Conservation (phyloP, 192 early-diverging fungal species). For the Mortierella hygrophila region DNA sequence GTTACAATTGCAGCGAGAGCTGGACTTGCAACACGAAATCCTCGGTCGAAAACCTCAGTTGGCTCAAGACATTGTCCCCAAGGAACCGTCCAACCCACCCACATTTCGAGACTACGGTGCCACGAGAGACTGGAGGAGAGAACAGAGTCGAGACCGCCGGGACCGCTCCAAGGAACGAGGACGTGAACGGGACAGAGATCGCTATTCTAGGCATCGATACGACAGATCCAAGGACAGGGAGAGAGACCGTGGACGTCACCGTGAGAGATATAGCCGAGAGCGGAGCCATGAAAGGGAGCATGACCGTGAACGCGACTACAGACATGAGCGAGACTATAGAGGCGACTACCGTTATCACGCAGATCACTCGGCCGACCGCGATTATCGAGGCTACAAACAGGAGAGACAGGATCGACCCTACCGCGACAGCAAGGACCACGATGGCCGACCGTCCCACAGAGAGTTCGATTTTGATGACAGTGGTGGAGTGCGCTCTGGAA, state of each 20-base stretch:
- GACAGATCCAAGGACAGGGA: conserved; percentile 43
- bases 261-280: conserved; percentile 46
- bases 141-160: conserved; percentile 51
- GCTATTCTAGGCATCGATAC: conserved; percentile 38
- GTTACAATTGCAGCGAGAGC: conserved; percentile 37
- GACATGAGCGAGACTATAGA: conserved; percentile 39
- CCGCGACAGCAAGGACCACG: conserved; percentile 36
- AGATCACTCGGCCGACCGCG: conserved; percentile 31
- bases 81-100: conserved; percentile 43
- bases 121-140: conserved; percentile 48
- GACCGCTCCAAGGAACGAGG: conserved; percentile 50
- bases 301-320: conserved; percentile 42
- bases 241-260: conserved; percentile 29
- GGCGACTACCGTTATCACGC: conserved; percentile 35
- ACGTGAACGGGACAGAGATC: conserved; percentile 34
- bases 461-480: conserved; percentile 38
- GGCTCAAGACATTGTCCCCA: conserved; percentile 48
- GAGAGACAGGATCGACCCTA: conserved; percentile 35
- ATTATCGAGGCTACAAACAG: conserved; percentile 26
- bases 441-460: conserved; percentile 14
- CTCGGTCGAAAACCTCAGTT: conserved; percentile 50
- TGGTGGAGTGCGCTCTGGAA: not conserved
- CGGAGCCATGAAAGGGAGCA: conserved; percentile 46
- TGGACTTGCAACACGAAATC: conserved; percentile 51
- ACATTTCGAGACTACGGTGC: conserved; percentile 54